Evolutionary conservation across 176 grass and related monocot species (phyloP), one percentile per base, ranked within the genome.

Genomic region (Oryza meyeriana): DNA sequence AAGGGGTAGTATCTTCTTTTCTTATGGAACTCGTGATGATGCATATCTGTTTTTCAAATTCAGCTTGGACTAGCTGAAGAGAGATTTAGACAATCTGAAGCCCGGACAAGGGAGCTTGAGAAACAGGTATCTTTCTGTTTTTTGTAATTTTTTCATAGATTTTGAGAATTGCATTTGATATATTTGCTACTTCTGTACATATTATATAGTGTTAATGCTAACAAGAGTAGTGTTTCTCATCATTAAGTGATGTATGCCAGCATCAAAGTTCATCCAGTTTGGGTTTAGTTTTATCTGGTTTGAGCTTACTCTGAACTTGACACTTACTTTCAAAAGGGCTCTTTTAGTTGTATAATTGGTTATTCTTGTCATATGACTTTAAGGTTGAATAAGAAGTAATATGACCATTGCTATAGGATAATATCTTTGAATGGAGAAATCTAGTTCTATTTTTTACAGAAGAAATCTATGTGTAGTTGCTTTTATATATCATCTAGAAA

Each of bases 1-100:
- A 57, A 71, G 14, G 12, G 68, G 1, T 45, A 71, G 16, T 42
- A 34, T 35, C 6, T 83, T 65, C 4, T 12, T 75, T 27, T 17
- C 48, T 25, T 75, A 34, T 58, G 22, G 29, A 66, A 79, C 29
- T 79, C 76, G 77, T 86, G 17, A 42, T 57, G 63, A 76, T 39
- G 52, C 67, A 59, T 58, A 58, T 73, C 35, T 70, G 8, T 84
- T 78, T 82, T 87, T 64, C 45, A 45, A 79, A 83, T 91, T 90
- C 62, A 98, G 96, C 78, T 98, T 82, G 86, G 72, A 75, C 66
- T 91, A 34, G 85, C 87, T n/a, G 93, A 98, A 88, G 84, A 95
- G 82, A 95, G 81, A 84, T 94, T 80, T 80, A 84, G 88, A 44
- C 90, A 93, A 93, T 94, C 93, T 90, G 93, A 98, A 68, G 96